Conservation (phyloP, 2,329 filamentous ascomycete genomes). For the Aspergillus thermomutatus region DNA sequence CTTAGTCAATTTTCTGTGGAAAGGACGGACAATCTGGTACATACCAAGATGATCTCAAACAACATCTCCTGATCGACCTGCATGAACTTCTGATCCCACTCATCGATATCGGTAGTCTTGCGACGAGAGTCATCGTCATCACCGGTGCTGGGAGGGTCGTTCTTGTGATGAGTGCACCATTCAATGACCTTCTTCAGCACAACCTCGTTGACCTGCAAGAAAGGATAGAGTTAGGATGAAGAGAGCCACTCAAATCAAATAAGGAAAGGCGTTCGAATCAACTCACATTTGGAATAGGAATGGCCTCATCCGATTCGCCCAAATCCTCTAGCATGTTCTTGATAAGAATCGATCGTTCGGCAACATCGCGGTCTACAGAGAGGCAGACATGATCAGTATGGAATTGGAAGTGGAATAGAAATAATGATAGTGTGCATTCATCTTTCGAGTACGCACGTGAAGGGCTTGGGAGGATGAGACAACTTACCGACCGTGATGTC, state of each 20-base stretch:
- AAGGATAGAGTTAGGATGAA: background rate
- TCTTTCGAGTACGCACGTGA: background rate
- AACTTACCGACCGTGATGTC: conserved; percentile 51
- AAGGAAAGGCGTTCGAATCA: background rate
- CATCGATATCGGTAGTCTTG: conserved; percentile 98
- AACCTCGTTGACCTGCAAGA: conserved; percentile 73
- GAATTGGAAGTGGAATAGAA: background rate
- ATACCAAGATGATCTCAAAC: conserved; percentile 95
- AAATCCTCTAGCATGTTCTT: conserved; percentile 98
- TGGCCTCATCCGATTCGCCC: conserved; percentile 59
- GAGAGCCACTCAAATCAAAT: background rate
- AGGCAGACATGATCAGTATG: conserved; percentile 30
- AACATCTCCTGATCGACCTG: conserved; percentile 99
- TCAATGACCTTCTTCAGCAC: conserved; percentile 96
- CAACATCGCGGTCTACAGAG: conserved; percentile 69
- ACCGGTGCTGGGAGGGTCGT: conserved; percentile 74
- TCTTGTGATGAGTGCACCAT: conserved; percentile 95
- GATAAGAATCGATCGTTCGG: conserved; percentile 89
- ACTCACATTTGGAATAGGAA: conserved; percentile 66
- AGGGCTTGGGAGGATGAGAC: background rate
- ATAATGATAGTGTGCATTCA: background rate
- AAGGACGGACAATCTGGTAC: conserved; percentile 30
- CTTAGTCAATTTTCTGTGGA: background rate
- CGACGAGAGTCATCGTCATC: conserved; percentile 93
- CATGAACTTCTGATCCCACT: conserved; percentile 99